Evolutionary conservation across 768 basidiomycete species (phyloP), one percentile per base, ranked within the genome.

Genomic region (Galerina sulciceps): DNA sequence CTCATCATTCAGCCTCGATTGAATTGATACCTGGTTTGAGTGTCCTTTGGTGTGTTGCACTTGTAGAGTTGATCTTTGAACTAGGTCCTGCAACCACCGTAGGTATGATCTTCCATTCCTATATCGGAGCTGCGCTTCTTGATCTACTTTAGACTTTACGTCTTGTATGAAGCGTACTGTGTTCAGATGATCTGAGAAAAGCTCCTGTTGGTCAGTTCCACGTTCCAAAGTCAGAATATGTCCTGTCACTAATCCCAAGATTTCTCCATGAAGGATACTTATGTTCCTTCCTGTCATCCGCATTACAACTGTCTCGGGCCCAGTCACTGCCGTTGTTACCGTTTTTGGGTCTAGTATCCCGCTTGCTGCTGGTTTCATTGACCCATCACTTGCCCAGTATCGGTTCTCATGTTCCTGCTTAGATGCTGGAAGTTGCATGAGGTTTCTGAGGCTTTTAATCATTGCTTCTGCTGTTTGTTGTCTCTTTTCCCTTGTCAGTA

Each of bases 171-270:
- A 45, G 0, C 64, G 48, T 0, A 65, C 60, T 0, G 69, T 60
- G 42, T 71, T 71, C 1, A 71, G 60, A 20, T 72, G 69, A 45
- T 72, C 68, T 1, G 67, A 65, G 51, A 57, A 64, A 0, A 71
- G 40, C 10, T 11, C 26, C 26, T 17, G 47, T 23, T 14, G 48
- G 26, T 26, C 26, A 3, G 26, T 26, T 6, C 26, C 26, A 26
- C 26, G 26, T 26, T 2, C 22, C n/a, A 22, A 0, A 41, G 62
- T 54, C 3, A 67, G 22, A 18, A 65, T 46, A 3, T 69, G 53
- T 0, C 58, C 55, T 2, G 35, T 34, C 14, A 70, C 65, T 6
- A 70, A 31, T 1, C 68, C 68, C 6, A 71, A 41, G 0, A 62
- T 54, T 31, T 70, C 66, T 6, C 69, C 67, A 8, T 69, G 67